Evolutionary conservation across 2,329 filamentous ascomycete species (phyloP).

Genomic region (Torrubiellomyces zombiae): DNA sequence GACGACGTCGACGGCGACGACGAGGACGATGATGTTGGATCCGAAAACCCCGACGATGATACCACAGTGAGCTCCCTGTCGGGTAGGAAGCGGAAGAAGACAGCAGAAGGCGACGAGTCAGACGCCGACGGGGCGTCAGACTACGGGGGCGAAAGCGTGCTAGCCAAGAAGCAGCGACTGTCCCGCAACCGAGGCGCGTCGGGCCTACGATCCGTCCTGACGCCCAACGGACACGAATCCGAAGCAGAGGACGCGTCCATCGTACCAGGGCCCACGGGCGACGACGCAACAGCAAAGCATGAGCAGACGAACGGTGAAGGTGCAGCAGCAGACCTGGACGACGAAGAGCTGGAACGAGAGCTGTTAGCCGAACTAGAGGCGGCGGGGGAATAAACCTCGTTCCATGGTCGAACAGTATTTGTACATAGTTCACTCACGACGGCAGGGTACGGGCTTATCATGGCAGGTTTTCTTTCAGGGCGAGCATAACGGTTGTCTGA

Average conservation of each 20-base stretch:
- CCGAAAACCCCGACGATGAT: conserved; percentile 13
- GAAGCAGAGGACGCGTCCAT: conserved; percentile 19
- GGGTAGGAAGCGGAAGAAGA: conserved; percentile 17
- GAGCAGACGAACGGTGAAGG: conserved; percentile 5
- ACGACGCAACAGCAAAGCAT: conserved; percentile 15
- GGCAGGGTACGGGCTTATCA: too few relatives aligned
- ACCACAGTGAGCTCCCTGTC: conserved; percentile 14
- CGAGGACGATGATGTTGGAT: conserved; percentile 8
- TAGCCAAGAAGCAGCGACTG: conserved; percentile 35
- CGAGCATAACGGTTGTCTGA: too few relatives aligned
- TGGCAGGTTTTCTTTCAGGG: too few relatives aligned
- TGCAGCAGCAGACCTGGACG: conserved; percentile 20
- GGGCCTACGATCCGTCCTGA: conserved; percentile 27
- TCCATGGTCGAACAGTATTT: too few relatives aligned
- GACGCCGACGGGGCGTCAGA: conserved; percentile 15
- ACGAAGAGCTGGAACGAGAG: conserved; percentile 45
- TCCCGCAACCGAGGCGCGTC: conserved; percentile 28
- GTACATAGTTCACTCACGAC: too few relatives aligned
- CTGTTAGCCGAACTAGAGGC: conserved; percentile 42
- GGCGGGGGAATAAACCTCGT: conserved; percentile 13
- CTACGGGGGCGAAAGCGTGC: conserved; percentile 18
- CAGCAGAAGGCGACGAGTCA: conserved; percentile 14
- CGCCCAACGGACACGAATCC: conserved; percentile 18
- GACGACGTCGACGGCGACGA: conserved; percentile 24
- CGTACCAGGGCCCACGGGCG: conserved; percentile 20